Conservation (phyloP, 2,329 filamentous ascomycete species). For the Botrytis elliptica region DNA sequence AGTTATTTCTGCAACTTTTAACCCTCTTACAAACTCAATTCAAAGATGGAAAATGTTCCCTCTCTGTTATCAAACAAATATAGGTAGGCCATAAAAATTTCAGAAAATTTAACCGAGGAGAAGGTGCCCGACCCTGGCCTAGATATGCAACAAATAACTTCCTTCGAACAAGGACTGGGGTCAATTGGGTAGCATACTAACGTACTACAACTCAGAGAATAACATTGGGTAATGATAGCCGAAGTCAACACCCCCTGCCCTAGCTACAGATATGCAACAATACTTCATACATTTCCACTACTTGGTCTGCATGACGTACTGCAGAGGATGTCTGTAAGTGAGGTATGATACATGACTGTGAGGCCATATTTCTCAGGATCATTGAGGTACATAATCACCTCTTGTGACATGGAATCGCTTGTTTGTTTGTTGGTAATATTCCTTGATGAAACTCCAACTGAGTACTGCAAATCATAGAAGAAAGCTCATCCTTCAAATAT, state of each 20-base stretch:
- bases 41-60: neutral
- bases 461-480: neutral
- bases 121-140: neutral
- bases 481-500: neutral
- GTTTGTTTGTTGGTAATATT: neutral
- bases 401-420: neutral
- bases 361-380: neutral
- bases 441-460: neutral
- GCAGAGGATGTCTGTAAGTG: neutral
- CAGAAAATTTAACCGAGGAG: neutral
- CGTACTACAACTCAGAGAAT: neutral
- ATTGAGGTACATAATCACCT: neutral
- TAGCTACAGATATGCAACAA: neutral
- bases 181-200: neutral
- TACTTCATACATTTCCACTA: conserved; percentile 40
- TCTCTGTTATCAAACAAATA: neutral
- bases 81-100: neutral
- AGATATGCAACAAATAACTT: neutral
- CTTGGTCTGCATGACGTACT: neutral
- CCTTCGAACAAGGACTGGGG: neutral
- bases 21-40: neutral
- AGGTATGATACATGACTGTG: neutral
- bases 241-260: neutral
- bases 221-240: neutral
- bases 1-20: neutral